Base-by-base conservation (phyloP, 2,329 filamentous ascomycete genomes). In the Hypomyces perniciosus region DNA sequence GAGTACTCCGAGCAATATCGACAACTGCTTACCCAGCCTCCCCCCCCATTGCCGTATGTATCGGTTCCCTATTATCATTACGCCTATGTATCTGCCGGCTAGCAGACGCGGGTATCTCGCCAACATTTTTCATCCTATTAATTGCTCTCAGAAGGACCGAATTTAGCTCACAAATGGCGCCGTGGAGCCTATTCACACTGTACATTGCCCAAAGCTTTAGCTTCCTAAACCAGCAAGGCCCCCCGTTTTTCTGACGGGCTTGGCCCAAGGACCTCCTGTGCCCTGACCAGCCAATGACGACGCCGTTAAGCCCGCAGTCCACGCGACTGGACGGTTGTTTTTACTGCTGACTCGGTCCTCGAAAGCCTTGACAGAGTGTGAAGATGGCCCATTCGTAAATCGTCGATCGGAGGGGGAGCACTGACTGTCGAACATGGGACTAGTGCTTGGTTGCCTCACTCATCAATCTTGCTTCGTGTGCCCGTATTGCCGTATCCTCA, bases 161-260 rank as follows among this genome's bases (percentile, higher is more conserved):
- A 12, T 26, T 42, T 42, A 6, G 39, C 39, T 27, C 39, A 42
- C 26, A 28, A 8, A 8, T 38, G 39, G 33, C 40, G 27, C 39
- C 39, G 38, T 35, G 35, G 42, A 53, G 49, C 51, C 51, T 53
- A 44, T 40, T 27, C 51, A 48, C 51, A 53, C 51, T 49, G 51
- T 53, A 31, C 29, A 46, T 26, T 44, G 50, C 44, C 50, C 44
- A 33, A 13, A 40, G 50, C 44, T 40, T 31, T 50, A 53, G 47
- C 51, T 53, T 42, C 51, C 51, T 53, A 49, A 53, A 53, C 30
- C 9, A 30, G 51, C 8, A 53, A 48, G 43, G 34, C 43, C 42
- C 38, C 51, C 35, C 41, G 37, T 46, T 41, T 35, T 42, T 30
- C 38, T 31, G 44, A 20, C 20, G 20, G 20, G 20, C 20, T 35